Percentiles rank a stretch among this genome's conserved stretches.
phyloP scores from a whole-genome alignment of 75 land plant genomes.

The Cunninghamia lanceolata region DNA sequence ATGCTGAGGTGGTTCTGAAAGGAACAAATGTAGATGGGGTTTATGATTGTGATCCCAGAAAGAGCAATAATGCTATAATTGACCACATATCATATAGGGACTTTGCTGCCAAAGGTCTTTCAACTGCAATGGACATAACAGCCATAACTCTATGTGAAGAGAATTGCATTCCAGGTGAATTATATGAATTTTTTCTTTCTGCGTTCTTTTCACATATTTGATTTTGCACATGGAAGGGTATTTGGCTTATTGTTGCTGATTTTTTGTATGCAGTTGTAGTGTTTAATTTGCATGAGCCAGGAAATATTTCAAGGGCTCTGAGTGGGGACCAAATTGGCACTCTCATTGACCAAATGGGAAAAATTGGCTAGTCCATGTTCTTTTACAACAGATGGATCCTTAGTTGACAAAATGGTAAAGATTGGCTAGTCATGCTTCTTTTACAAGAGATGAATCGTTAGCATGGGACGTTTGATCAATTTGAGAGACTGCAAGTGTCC shows the following conservation, averaged over 20 bases:
- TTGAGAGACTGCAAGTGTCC: neutral
- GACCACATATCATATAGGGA: slow-evolving; percentile 64
- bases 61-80: slow-evolving; percentile 24
- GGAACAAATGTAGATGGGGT: slow-evolving; percentile 67
- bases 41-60: slow-evolving; percentile 40
- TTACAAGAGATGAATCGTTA: neutral
- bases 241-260: neutral
- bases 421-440: slow-evolving; percentile 29
- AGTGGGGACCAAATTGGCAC: slow-evolving; percentile 81
- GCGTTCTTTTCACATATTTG: neutral
- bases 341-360: slow-evolving; percentile 65
- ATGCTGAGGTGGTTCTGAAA: slow-evolving; percentile 77
- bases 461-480: slow-evolving; percentile 1
- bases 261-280: slow-evolving; percentile 57
- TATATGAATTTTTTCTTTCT: neutral
- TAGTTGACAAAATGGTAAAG: slow-evolving; percentile 56
- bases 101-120: slow-evolving; percentile 34
- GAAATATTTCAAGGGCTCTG: slow-evolving; percentile 68
- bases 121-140: slow-evolving; percentile 36
- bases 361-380: slow-evolving; percentile 33
- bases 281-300: slow-evolving; percentile 70
- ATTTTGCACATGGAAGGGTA: neutral
- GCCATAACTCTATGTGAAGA: slow-evolving; percentile 56
- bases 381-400: neutral
- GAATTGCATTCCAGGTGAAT: slow-evolving; percentile 51